Evolutionary conservation across 176 grass and related monocot species (phyloP).

Genomic region (Hsuehochloa calcarea): DNA sequence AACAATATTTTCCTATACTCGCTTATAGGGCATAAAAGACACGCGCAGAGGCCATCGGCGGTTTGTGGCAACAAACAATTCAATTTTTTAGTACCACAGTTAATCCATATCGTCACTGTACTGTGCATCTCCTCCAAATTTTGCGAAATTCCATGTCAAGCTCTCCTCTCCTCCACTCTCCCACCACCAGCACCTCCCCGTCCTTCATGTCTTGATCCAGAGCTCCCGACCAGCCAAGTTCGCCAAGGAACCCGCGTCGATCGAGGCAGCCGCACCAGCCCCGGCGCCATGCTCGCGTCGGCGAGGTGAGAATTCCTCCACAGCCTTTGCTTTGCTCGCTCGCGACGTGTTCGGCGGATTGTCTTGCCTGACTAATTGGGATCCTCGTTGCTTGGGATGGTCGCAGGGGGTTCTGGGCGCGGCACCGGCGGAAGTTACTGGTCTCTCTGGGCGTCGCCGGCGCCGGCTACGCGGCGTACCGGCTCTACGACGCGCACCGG

Average conservation of each 20-base stretch:
- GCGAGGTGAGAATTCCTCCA: slow-evolving; percentile 3
- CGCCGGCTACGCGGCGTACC: slow-evolving; percentile 46
- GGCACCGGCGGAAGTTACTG: slow-evolving; percentile 52
- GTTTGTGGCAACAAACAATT: too few species aligned
- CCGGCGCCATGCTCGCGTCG: slow-evolving; percentile 27
- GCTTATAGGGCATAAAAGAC: too few species aligned
- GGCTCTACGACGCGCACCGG: slow-evolving; percentile 41
- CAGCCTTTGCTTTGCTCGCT: not conserved
- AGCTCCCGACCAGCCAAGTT: not conserved
- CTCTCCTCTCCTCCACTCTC: not conserved
- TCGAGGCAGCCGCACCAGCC: not conserved
- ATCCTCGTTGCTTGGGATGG: not conserved
- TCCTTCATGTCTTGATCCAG: slow-evolving; percentile 16
- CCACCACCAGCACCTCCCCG: not conserved
- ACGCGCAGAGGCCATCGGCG: too few species aligned
- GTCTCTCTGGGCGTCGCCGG: slow-evolving; percentile 42
- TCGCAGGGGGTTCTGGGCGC: slow-evolving; percentile 48
- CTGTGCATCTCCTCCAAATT: not conserved
- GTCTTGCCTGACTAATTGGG: not conserved
- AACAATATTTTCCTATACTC: too few species aligned
- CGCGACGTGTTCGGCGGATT: slow-evolving; percentile 20
- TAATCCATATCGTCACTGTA: too few species aligned
- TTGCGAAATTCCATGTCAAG: not conserved
- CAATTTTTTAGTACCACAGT: too few species aligned
- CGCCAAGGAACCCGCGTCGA: not conserved